These are phyloP conservation scores for Rubia occidens DNA, from an alignment of 305 asterid species.

Conservation along the genomic window DNA sequence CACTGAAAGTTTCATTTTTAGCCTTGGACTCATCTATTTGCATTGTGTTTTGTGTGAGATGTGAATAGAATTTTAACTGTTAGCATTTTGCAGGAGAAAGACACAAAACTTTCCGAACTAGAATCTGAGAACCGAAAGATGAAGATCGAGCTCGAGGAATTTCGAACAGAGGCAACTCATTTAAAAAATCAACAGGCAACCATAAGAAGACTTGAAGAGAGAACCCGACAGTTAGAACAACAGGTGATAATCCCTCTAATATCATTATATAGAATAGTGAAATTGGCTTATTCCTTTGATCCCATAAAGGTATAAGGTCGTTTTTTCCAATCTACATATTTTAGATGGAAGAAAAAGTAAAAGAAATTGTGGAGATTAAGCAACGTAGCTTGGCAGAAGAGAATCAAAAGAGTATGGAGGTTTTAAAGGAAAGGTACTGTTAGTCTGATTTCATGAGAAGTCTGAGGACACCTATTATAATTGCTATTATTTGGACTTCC, in stretches of 20 bases:
- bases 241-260: conserved; percentile 44
- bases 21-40: background rate
- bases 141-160: conserved; percentile 98
- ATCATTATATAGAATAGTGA: background rate
- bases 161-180: conserved; percentile 89
- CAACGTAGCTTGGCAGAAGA: conserved; percentile 98
- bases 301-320: background rate
- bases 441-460: conserved; percentile 17
- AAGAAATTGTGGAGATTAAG: conserved; percentile 94
- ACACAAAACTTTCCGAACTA: conserved; percentile 69
- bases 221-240: conserved; percentile 93
- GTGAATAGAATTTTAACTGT: conserved; percentile 8
- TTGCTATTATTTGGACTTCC: conserved; percentile 9
- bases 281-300: background rate
- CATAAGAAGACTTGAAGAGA: conserved; percentile 93
- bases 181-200: conserved; percentile 98
- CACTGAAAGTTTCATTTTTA: background rate
- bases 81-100: conserved; percentile 63
- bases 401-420: conserved; percentile 94
- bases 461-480: conserved; percentile 12
- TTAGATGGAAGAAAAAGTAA: conserved; percentile 97
- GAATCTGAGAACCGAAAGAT: conserved; percentile 94
- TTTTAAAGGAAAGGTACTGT: conserved; percentile 77
- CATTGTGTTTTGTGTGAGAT: background rate
- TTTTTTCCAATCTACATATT: conserved; percentile 17